phyloP scores from a whole-genome alignment of 2,329 filamentous ascomycete species.

The Cladophialophora exuberans region DNA sequence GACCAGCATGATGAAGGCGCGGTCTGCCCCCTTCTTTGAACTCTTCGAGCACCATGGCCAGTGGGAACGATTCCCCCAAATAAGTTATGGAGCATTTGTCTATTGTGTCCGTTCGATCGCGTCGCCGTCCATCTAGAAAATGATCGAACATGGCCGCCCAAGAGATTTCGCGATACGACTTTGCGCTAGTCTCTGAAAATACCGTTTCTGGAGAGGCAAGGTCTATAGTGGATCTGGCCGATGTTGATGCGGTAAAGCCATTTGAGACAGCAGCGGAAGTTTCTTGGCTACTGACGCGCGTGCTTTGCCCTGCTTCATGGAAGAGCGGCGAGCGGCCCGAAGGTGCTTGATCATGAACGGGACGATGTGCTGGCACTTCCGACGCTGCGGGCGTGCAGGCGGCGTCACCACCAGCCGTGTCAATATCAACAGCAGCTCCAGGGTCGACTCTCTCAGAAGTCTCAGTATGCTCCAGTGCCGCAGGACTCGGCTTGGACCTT shows the following conservation, averaged over 20 bases:
- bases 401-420: slow-evolving; percentile 1
- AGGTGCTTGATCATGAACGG: slow-evolving; percentile 1
- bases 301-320: background rate
- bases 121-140: slow-evolving; percentile 10
- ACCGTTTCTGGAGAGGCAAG: slow-evolving; percentile 5
- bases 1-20: slow-evolving; percentile 14
- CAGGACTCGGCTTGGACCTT: slow-evolving; percentile 11
- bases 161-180: slow-evolving; percentile 14
- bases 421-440: slow-evolving; percentile 3
- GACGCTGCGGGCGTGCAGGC: slow-evolving; percentile 1
- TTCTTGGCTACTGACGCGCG: background rate
- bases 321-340: background rate
- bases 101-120: slow-evolving; percentile 10
- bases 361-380: slow-evolving; percentile 3
- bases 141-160: slow-evolving; percentile 17
- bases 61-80: slow-evolving; percentile 15
- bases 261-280: background rate
- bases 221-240: slow-evolving; percentile 2
- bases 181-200: slow-evolving; percentile 11
- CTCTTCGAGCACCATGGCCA: slow-evolving; percentile 17
- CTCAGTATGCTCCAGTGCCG: background rate
- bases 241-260: slow-evolving; percentile 1
- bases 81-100: slow-evolving; percentile 18
- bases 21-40: slow-evolving; percentile 11
- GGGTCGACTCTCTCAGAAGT: slow-evolving; percentile 2